Conservation (phyloP, 1,139 yeast genomes). For the Magnusiomyces paraingens region DNA sequence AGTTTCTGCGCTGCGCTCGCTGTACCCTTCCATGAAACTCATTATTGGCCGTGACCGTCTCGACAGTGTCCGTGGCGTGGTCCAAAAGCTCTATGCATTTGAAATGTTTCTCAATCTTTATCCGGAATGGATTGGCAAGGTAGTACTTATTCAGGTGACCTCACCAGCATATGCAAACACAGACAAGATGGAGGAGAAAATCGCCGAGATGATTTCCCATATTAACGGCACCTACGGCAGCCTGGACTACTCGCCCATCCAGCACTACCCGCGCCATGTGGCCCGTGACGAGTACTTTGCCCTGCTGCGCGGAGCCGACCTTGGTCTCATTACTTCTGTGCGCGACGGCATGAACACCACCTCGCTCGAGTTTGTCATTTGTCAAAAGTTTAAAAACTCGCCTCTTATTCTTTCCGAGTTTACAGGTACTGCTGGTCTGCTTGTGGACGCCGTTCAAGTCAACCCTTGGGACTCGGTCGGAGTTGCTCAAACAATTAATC, state of each 20-base stretch:
- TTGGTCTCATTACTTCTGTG: constrained; percentile 81
- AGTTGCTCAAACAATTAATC: constrained; percentile 77
- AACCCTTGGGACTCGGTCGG: constrained; percentile 82
- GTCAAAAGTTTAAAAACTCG: constrained; percentile 66
- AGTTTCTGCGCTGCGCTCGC: constrained; percentile 47
- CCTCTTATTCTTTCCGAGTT: constrained; percentile 70
- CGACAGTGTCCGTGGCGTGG: constrained; percentile 93
- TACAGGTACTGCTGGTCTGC: constrained; percentile 81
- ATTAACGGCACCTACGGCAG: constrained; percentile 83
- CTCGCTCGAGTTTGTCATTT: constrained; percentile 81
- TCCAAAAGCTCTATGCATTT: constrained; percentile 90
- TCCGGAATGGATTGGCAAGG: constrained; percentile 87
- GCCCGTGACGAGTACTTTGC: constrained; percentile 88
- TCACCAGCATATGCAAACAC: constrained; percentile 60
- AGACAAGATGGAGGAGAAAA: constrained; percentile 56
- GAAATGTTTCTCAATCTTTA: constrained; percentile 82
- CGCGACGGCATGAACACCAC: constrained; percentile 98
- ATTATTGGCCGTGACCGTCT: constrained; percentile 94
- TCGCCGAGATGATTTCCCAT: constrained; percentile 65
- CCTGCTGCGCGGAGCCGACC: constrained; percentile 77
- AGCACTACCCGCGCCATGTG: constrained; percentile 85
- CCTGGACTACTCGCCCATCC: constrained; percentile 46
- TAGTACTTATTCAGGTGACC: constrained; percentile 86
- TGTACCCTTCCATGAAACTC: constrained; percentile 69
- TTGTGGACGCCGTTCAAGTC: constrained; percentile 74